phyloP scores from a whole-genome alignment of 441 rosid genomes.

The Mallotus repandus region DNA sequence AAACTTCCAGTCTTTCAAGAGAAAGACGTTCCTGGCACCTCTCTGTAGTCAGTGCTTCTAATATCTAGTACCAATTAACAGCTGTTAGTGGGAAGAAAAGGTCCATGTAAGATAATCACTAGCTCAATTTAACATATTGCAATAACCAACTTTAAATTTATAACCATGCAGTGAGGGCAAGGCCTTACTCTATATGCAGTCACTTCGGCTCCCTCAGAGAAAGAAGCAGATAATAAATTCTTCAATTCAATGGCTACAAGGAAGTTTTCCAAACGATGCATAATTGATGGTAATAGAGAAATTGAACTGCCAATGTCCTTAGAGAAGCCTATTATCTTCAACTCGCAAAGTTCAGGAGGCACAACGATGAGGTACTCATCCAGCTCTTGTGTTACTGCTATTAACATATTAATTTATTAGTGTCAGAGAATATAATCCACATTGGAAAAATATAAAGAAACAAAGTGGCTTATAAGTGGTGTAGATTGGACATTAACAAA shows the following conservation, averaged over 20 bases:
- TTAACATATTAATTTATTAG: slow-evolving; percentile 17
- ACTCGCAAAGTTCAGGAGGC: slow-evolving; percentile 87
- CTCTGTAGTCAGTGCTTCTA: slow-evolving; percentile 97
- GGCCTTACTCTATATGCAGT: slow-evolving; percentile 64
- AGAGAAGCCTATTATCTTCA: slow-evolving; percentile 87
- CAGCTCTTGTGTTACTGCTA: slow-evolving; percentile 65
- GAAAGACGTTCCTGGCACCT: slow-evolving; percentile 96
- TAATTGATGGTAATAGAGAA: slow-evolving; percentile 88
- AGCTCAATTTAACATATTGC: slow-evolving; percentile 14
- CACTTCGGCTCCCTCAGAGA: slow-evolving; percentile 75
- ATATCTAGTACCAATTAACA: slow-evolving; percentile 50
- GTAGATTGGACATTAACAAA: no score
- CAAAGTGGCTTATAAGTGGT: no score
- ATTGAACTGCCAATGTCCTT: slow-evolving; percentile 93
- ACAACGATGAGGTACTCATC: slow-evolving; percentile 77
- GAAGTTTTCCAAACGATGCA: slow-evolving; percentile 91
- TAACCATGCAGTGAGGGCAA: background rate
- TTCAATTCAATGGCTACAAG: slow-evolving; percentile 94
- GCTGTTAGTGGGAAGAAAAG: slow-evolving; percentile 25
- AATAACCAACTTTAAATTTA: slow-evolving; percentile 18
- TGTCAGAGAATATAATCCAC: no score
- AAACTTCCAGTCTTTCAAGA: slow-evolving; percentile 90
- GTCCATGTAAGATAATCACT: slow-evolving; percentile 8
- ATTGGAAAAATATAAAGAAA: no score
- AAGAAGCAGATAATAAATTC: slow-evolving; percentile 58